These are phyloP conservation scores for Russula lepida DNA, from an alignment of 768 basidiomycete species.

Conservation along the genomic window DNA sequence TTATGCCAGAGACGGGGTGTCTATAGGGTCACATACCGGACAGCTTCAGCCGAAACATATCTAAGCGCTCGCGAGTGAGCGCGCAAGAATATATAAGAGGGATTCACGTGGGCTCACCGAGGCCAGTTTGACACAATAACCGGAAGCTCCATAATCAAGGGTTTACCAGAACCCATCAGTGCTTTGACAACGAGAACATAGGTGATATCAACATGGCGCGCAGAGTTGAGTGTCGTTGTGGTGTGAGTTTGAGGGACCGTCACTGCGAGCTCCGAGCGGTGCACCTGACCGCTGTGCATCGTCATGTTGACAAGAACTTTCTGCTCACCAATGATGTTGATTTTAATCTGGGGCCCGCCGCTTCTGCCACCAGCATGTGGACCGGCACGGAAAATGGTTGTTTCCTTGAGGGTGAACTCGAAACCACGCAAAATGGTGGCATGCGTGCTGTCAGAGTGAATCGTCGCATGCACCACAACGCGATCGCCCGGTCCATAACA, in stretches of 20 bases:
- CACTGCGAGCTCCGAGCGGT: constrained; percentile 66
- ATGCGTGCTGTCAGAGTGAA: constrained; percentile 62
- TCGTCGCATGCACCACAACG: constrained; percentile 57
- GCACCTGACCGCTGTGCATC: constrained; percentile 61
- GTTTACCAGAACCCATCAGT: constrained; percentile 57
- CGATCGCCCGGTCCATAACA: constrained; percentile 86
- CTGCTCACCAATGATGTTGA: constrained; percentile 53
- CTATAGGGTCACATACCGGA: constrained; percentile 31
- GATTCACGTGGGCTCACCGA: constrained; percentile 38
- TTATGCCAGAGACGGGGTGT: not conserved
- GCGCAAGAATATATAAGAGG: not conserved
- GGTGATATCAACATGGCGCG: constrained; percentile 77
- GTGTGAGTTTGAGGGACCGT: constrained; percentile 65
- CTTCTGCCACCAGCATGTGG: constrained; percentile 48
- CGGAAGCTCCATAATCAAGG: constrained; percentile 64
- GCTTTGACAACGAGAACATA: constrained; percentile 75
- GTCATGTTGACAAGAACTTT: constrained; percentile 66
- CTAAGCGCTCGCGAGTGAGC: constrained; percentile 32
- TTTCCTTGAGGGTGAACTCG: constrained; percentile 72
- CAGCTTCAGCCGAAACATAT: constrained; percentile 62
- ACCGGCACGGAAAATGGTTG: constrained; percentile 63
- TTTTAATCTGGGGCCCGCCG: constrained; percentile 47
- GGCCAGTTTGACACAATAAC: constrained; percentile 84
- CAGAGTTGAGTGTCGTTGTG: constrained; percentile 72
- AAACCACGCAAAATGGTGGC: constrained; percentile 75